Evolutionary conservation across 176 grass and related monocot genomes (phyloP), one percentile per base, ranked within the genome.

Genomic region (Sorghum bicolor): DNA sequence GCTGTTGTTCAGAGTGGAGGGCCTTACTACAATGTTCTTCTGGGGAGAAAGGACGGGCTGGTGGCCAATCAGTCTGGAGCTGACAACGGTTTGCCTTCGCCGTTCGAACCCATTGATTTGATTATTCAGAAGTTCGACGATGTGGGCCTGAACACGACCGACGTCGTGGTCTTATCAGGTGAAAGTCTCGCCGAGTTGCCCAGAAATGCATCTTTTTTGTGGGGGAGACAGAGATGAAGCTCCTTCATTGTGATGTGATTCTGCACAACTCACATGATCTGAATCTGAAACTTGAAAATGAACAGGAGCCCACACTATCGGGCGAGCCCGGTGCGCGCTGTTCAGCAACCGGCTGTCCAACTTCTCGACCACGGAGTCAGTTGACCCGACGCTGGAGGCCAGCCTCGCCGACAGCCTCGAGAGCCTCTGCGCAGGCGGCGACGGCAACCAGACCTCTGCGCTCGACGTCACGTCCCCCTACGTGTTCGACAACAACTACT

Each of bases 301-400:
- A 40, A 75, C 5, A 94, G 95, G 92, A 55, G 92, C 44, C 29
- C 95, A 98, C 85, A 98, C 95, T 4, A 91, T 98, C 28, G 95
- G 92, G 4, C 79, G n/a, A 72, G 84, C 92, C 10, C 74, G 90
- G 37, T 98, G 95, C 69, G 36, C 1, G 6, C 14, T 87, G 64
- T 98, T 95, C 86, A 85, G 79, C 61, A 75, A 82, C 17, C 84
- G 92, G 1, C 19, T 97, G 30, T 82, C 70, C 36, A 81, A 81
- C 47, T 80, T 80, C 78, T 89, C 87, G 1, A 1, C 24, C 33
- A 82, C 64, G 1, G 53, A 32, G 11, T 75, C 84, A 1, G 87
- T 75, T 0, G 91, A 95, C 40, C 90, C 89, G 22, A 93, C 95
- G 45, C 66, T 98, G 4, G 95, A 95, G 26, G 6, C 92, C 16